Conservation (phyloP, 2,329 filamentous ascomycete species). For the Amylocarpus encephaloides region DNA sequence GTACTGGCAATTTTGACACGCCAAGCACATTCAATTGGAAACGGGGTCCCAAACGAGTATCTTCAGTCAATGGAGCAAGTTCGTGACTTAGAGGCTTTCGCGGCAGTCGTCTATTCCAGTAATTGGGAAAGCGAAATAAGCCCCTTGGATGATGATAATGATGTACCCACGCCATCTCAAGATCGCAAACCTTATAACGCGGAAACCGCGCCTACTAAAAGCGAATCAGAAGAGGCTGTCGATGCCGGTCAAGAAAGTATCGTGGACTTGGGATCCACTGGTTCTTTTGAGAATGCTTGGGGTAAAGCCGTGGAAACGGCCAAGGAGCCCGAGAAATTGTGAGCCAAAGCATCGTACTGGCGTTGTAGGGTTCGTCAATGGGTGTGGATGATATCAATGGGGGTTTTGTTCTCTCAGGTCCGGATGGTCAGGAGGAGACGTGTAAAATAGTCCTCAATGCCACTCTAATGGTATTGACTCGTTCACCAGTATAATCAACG, state of each 20-base stretch:
- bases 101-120: slow-evolving; percentile 79
- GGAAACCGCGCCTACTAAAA: slow-evolving; percentile 6
- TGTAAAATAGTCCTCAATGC: too few species aligned
- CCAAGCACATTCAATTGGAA: slow-evolving; percentile 84
- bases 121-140: slow-evolving; percentile 68
- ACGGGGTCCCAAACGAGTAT: slow-evolving; percentile 66
- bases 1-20: slow-evolving; percentile 83
- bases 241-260: slow-evolving; percentile 41
- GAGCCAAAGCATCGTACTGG: slow-evolving; percentile 1
- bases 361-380: slow-evolving; percentile 7
- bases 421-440: too few species aligned
- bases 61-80: slow-evolving; percentile 70
- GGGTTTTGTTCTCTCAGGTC: too few species aligned
- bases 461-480: too few species aligned
- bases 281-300: slow-evolving; percentile 63
- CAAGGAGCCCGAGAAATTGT: slow-evolving; percentile 12
- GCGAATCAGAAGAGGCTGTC: slow-evolving; percentile 13
- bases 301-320: slow-evolving; percentile 50
- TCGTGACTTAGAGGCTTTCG: slow-evolving; percentile 72
- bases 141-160: slow-evolving; percentile 21
- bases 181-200: slow-evolving; percentile 13
- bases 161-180: slow-evolving; percentile 1
- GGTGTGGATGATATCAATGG: too few species aligned
- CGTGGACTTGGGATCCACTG: slow-evolving; percentile 45
- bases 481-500: too few species aligned